These are phyloP conservation scores for Hymenoscyphus fructigenus DNA, from an alignment of 2,329 filamentous ascomycete species.

Conservation along the genomic window DNA sequence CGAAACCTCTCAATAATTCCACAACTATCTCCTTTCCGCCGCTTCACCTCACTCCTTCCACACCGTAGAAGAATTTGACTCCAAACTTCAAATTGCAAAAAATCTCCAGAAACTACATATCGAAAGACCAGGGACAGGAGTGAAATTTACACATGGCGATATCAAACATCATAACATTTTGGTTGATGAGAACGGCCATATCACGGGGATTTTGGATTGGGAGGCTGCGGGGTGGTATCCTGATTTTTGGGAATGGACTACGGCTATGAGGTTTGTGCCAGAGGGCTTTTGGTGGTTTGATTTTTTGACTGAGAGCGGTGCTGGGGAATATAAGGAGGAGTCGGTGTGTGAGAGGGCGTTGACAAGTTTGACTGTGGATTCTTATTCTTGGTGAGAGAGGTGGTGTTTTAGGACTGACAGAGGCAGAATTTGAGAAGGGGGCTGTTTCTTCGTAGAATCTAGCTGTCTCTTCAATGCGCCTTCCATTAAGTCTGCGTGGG, in stretches of 20 bases:
- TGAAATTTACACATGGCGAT: slow-evolving; percentile 50
- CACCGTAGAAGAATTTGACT: slow-evolving; percentile 18
- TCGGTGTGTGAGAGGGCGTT: slow-evolving; percentile 26
- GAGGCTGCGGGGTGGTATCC: slow-evolving; percentile 49
- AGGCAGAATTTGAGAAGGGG: no score
- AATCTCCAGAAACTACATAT: slow-evolving; percentile 20
- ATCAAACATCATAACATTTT: slow-evolving; percentile 48
- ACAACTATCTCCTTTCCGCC: slow-evolving; percentile 23
- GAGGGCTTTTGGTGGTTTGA: slow-evolving; percentile 27
- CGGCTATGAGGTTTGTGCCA: slow-evolving; percentile 20
- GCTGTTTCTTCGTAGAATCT: no score
- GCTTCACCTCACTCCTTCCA: slow-evolving; percentile 17
- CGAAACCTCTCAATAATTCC: slow-evolving; percentile 24
- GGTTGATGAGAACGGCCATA: slow-evolving; percentile 37
- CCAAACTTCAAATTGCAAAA: slow-evolving; percentile 13
- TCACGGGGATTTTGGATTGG: slow-evolving; percentile 48
- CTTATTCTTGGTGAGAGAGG: slow-evolving; percentile 20
- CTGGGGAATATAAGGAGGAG: slow-evolving; percentile 22
- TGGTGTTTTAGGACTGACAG: no score
- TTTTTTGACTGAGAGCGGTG: slow-evolving; percentile 24
- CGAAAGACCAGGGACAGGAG: slow-evolving; percentile 16
- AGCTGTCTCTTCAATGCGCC: no score
- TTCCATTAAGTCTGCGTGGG: no score
- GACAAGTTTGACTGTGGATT: slow-evolving; percentile 23
- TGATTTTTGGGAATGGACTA: slow-evolving; percentile 38